These are phyloP conservation scores for Cardamine occulta DNA, from an alignment of 345 rosid genomes.

Conservation along the genomic window DNA sequence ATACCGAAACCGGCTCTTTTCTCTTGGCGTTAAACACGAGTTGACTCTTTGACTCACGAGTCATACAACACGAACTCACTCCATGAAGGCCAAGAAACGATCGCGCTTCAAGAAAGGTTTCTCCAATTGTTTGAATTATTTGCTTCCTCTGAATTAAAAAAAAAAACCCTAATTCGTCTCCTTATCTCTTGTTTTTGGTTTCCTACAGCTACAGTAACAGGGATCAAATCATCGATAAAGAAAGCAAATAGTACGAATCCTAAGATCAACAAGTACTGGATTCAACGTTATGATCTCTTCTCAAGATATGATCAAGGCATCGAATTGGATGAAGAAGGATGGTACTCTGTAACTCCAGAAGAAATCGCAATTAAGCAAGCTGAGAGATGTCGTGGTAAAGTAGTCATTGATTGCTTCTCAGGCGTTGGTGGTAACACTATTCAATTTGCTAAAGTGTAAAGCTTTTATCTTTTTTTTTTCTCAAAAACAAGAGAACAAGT, in stretches of 20 bases:
- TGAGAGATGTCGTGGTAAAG: constrained; percentile 47
- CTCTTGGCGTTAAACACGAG: neutral
- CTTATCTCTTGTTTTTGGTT: neutral
- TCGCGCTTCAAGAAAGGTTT: constrained; percentile 28
- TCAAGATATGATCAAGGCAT: constrained; percentile 54
- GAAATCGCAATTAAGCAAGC: constrained; percentile 53
- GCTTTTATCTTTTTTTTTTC: neutral
- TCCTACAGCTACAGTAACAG: neutral
- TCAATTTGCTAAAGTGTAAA: constrained; percentile 53
- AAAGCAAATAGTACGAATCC: neutral
- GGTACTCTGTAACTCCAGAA: constrained; percentile 58
- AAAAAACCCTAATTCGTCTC: neutral
- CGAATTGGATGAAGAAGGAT: constrained; percentile 57
- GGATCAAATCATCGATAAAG: neutral
- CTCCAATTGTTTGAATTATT: neutral
- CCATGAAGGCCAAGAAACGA: constrained; percentile 26
- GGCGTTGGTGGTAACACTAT: constrained; percentile 64
- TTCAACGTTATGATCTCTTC: constrained; percentile 55
- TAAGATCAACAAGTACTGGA: constrained; percentile 46
- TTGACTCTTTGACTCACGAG: constrained; percentile 16
- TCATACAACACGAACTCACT: neutral
- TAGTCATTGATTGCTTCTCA: constrained; percentile 54
- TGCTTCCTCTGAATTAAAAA: neutral
- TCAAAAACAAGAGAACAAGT: neutral
- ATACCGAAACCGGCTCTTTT: no score